A percentile compares a stretch with the other conserved stretches of the same genome.
Conservation (phyloP, 2,329 filamentous ascomycete species). For the Aspergillus vadensis region DNA sequence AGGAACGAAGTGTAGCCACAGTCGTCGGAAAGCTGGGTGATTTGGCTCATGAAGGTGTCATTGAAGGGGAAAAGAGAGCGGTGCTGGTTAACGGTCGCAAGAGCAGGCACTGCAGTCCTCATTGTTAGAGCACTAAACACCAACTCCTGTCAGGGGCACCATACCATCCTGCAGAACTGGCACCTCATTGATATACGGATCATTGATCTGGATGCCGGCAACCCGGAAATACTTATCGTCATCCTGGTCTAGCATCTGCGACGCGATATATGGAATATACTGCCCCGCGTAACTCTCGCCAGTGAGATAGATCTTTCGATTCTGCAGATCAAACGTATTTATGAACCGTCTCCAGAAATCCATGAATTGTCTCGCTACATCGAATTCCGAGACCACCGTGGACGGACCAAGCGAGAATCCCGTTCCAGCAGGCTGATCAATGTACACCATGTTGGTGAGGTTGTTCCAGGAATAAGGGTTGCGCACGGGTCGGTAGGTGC, state of each 20-base stretch:
- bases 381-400: conserved; percentile 66
- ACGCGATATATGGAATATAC: conserved; percentile 71
- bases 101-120: conserved; percentile 33
- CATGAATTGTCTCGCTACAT: conserved; percentile 69
- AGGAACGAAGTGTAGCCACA: conserved; percentile 50
- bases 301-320: conserved; percentile 70
- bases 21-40: conserved; percentile 42
- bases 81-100: conserved; percentile 46
- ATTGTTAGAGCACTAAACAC: neutral
- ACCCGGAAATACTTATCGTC: conserved; percentile 69
- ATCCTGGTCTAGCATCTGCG: conserved; percentile 69
- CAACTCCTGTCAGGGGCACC: no score
- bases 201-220: conserved; percentile 70
- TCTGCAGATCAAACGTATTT: conserved; percentile 67
- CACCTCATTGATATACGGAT: conserved; percentile 64
- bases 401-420: conserved; percentile 68
- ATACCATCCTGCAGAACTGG: conserved; percentile 52
- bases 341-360: conserved; percentile 78
- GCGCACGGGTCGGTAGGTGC: conserved; percentile 63
- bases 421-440: conserved; percentile 53
- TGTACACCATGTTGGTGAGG: conserved; percentile 72
- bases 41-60: conserved; percentile 39
- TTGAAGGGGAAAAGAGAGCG: conserved; percentile 46
- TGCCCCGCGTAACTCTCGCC: conserved; percentile 72
- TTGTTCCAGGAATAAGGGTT: conserved; percentile 73